Percentiles rank a stretch among this genome's conserved stretches.
Conservation (phyloP, 2,329 filamentous ascomycete genomes). For the Sphaerulina vaccinii region DNA sequence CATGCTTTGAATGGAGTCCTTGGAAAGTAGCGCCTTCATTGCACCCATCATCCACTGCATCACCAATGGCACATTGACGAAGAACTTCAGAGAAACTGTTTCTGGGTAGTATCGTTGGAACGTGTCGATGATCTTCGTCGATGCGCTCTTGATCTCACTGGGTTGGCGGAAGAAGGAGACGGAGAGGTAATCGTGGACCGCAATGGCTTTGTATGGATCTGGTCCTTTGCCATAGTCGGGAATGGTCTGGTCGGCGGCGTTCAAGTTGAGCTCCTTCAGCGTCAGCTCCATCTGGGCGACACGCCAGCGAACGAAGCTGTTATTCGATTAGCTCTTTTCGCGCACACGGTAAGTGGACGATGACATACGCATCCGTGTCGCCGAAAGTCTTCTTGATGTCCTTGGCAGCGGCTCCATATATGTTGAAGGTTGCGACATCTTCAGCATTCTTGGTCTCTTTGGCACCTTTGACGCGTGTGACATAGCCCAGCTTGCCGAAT, state of each 20-base stretch:
- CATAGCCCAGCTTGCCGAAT: constrained; percentile 76
- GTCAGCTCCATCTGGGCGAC: constrained; percentile 87
- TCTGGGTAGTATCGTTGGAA: constrained; percentile 86
- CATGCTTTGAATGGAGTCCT: constrained; percentile 52
- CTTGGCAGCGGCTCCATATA: constrained; percentile 83
- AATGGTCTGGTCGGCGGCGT: constrained; percentile 66
- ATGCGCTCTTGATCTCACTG: constrained; percentile 70
- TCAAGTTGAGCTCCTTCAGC: constrained; percentile 69
- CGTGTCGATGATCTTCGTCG: constrained; percentile 75
- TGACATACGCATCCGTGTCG: constrained; percentile 70
- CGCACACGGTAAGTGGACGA: not conserved
- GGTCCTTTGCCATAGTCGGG: constrained; percentile 63
- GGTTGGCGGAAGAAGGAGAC: constrained; percentile 85
- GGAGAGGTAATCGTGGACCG: constrained; percentile 89
- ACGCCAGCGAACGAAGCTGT: constrained; percentile 84
- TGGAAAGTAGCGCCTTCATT: constrained; percentile 48
- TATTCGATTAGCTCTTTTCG: constrained; percentile 1
- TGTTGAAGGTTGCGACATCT: constrained; percentile 82
- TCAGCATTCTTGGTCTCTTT: constrained; percentile 56
- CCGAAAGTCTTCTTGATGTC: constrained; percentile 78
- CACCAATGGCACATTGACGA: constrained; percentile 85
- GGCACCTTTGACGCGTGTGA: constrained; percentile 66
- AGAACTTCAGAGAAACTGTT: constrained; percentile 86
- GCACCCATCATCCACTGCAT: constrained; percentile 72
- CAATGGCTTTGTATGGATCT: constrained; percentile 86